Evolutionary conservation across 495 filamentous ascomycete genomes (phyloP).

Genomic region (Aspergillus sclerotiicarbonarius): DNA sequence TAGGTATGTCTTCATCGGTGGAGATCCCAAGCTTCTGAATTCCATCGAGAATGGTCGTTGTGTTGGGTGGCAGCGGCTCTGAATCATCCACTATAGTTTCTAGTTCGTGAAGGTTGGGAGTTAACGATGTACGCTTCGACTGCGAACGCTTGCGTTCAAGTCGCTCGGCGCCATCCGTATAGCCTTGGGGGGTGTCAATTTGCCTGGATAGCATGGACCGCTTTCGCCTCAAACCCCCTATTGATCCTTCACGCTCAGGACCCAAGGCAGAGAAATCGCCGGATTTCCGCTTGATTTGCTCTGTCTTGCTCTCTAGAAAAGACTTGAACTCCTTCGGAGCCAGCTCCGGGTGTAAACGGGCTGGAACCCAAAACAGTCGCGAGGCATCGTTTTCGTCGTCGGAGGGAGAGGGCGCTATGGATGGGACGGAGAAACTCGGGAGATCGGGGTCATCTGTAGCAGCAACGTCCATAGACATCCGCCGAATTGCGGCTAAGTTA

Average conservation of each 20-base stretch:
- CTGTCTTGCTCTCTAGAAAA: slow-evolving; percentile 88
- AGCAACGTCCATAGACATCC: slow-evolving; percentile 98
- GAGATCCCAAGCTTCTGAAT: slow-evolving; percentile 49
- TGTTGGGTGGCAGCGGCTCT: slow-evolving; percentile 46
- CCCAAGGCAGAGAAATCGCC: slow-evolving; percentile 66
- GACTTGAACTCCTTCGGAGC: slow-evolving; percentile 96
- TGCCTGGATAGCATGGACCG: slow-evolving; percentile 95
- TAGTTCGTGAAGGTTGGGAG: slow-evolving; percentile 64
- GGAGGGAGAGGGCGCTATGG: slow-evolving; percentile 67
- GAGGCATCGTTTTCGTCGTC: slow-evolving; percentile 85
- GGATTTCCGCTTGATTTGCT: slow-evolving; percentile 81
- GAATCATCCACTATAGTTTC: slow-evolving; percentile 82
- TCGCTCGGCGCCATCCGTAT: slow-evolving; percentile 84
- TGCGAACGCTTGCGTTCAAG: slow-evolving; percentile 73
- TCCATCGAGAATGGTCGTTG: slow-evolving; percentile 28
- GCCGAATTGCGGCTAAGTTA: slow-evolving; percentile 89
- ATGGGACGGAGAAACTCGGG: slow-evolving; percentile 71
- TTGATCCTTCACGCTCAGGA: slow-evolving; percentile 58
- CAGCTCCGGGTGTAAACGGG: slow-evolving; percentile 88
- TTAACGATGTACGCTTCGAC: slow-evolving; percentile 30
- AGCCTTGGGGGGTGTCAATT: slow-evolving; percentile 74
- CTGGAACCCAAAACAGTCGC: slow-evolving; percentile 92
- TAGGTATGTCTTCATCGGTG: slow-evolving; percentile 79
- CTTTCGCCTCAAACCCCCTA: slow-evolving; percentile 71
- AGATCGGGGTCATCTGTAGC: slow-evolving; percentile 90